Evolutionary conservation across 495 filamentous ascomycete genomes (phyloP).

Genomic region (Trichoderma gamsii): DNA sequence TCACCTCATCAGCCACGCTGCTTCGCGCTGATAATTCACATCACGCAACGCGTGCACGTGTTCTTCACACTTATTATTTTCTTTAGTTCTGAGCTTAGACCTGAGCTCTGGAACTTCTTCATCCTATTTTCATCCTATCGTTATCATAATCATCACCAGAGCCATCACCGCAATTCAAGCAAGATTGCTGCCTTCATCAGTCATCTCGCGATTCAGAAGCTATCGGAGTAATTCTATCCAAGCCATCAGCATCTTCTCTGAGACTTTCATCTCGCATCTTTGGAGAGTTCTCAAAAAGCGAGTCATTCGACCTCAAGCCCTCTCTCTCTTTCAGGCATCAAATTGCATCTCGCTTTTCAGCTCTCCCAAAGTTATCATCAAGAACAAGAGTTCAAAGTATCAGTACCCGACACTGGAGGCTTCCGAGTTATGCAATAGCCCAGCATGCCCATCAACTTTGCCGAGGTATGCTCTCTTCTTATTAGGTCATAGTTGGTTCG

Average conservation of each 20-base stretch:
- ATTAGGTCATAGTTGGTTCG: background rate
- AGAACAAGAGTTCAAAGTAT: background rate
- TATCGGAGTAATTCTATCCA: background rate
- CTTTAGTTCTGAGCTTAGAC: background rate
- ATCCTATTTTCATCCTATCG: background rate
- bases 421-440: background rate
- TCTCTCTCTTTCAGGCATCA: background rate
- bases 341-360: background rate
- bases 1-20: background rate
- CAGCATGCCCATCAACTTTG: background rate
- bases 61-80: background rate
- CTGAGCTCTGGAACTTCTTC: background rate
- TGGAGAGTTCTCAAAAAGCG: background rate
- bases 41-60: background rate
- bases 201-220: background rate
- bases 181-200: background rate
- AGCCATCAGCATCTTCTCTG: background rate
- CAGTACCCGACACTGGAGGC: background rate
- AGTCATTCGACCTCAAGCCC: background rate
- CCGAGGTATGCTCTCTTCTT: background rate
- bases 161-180: background rate
- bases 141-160: too few relatives aligned
- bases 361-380: background rate
- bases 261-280: background rate
- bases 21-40: background rate